Evolutionary conservation across 768 basidiomycete genomes (phyloP).

Genomic region (Suillus fuscotomentosus): DNA sequence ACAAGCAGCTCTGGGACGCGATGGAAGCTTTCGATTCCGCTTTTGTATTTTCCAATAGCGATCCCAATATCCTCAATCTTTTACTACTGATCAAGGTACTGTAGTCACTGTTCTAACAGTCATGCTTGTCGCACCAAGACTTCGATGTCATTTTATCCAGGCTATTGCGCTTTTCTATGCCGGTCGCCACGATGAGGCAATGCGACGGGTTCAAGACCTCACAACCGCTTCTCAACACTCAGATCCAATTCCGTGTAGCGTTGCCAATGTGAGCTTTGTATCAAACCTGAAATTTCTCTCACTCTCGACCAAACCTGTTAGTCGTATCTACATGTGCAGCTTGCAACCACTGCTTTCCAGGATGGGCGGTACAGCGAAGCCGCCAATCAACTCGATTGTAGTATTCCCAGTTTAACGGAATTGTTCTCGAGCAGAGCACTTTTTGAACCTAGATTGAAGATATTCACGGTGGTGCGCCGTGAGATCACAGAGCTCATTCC

Average conservation of each 20-base stretch:
- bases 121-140: background rate
- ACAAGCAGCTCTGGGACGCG: too few relatives aligned
- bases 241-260: background rate
- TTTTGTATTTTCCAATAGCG: background rate
- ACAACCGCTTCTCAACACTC: background rate
- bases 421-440: background rate
- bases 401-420: background rate
- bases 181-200: background rate
- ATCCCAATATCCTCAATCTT: background rate
- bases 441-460: background rate
- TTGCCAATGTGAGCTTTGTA: background rate
- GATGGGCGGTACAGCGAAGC: background rate
- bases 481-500: background rate
- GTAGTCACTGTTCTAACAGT: background rate
- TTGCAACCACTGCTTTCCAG: background rate
- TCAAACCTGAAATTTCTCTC: background rate
- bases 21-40: background rate
- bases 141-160: background rate
- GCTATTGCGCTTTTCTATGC: background rate
- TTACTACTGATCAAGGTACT: background rate
- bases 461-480: background rate
- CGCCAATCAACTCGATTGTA: background rate
- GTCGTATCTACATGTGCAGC: background rate
- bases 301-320: background rate
- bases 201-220: background rate